Base-by-base conservation (phyloP, 768 basidiomycete species). In the Dentipellis fragilis region DNA sequence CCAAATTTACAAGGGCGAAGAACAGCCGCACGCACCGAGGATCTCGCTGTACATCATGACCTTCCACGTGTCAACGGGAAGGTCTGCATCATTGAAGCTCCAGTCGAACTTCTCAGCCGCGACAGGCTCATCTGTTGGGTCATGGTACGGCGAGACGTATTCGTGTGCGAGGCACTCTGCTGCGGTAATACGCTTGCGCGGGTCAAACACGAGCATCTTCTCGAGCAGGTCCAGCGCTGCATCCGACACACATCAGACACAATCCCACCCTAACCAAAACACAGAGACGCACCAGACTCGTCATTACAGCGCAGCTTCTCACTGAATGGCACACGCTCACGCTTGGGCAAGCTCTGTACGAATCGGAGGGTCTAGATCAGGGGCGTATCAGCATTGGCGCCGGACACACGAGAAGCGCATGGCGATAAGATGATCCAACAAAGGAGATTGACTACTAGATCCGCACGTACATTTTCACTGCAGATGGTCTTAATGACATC, bases 1-100 rank as follows among this genome's bases (percentile, higher is more conserved):
- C 11, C 17, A 5, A 35, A 55, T 16, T 38, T 17, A 10, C 22
- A 14, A 19, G 4, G 23, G 12, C 22, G 17, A 17, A 37, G 21
- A 14, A 51, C 14, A 34, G 16, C 42, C 45, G 46, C 4, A 71
- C 85, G 59, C 65, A 93, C 93, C 93, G 11, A 97, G 76, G 60
- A 97, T 98, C 72, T 99, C 95, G 64, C 86, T 89, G 76, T 98
- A 98, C 95, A 99, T 99, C 96, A 99, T 99, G 67, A 96, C 95
- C 73, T 97, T 98, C 96, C 96, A 99, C 1, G 92, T 95, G 65
- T 99, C 96, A 10, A 98, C 89, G 0, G 96, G 96, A 47, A 99
- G 77, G 69, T 99, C 96, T 17, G 96, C 96, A 61, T 99, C 96
- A 70, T 99, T 99, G 81, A 99, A 99, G 65, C 86, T 89, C 96